Percentiles rank a stretch among this genome's conserved stretches.
phyloP scores from a whole-genome alignment of 2,329 filamentous ascomycete species.

The Knufia petricola region DNA sequence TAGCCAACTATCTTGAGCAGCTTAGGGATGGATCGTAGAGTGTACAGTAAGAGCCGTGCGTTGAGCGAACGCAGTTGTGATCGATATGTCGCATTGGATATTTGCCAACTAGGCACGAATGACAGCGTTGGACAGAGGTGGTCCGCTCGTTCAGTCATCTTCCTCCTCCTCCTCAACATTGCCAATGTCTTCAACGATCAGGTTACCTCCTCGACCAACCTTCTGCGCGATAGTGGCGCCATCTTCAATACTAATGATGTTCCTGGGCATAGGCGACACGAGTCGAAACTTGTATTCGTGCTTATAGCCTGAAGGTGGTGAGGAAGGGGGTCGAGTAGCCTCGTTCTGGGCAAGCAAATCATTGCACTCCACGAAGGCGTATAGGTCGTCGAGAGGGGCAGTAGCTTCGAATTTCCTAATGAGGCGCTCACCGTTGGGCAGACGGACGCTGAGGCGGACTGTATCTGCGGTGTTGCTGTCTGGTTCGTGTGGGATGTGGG shows the following conservation, averaged over 20 bases:
- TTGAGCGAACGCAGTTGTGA: no score
- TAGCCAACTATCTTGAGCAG: no score
- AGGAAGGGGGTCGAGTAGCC: conserved; percentile 28
- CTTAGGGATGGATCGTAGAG: no score
- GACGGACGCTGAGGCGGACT: conserved; percentile 58
- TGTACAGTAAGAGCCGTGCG: no score
- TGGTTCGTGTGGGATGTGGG: conserved; percentile 60
- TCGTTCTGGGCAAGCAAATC: conserved; percentile 43
- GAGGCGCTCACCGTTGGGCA: conserved; percentile 61
- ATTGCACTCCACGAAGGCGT: conserved; percentile 92
- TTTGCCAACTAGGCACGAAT: no score
- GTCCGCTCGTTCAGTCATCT: conserved; percentile 7
- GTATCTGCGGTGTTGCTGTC: conserved; percentile 52
- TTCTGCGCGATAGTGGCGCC: conserved; percentile 59
- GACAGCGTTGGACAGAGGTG: no score
- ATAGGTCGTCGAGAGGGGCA: conserved; percentile 76
- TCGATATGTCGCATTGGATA: no score
- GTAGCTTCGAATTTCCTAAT: conserved; percentile 62
- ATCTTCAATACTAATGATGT: conserved; percentile 62
- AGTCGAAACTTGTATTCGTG: conserved; percentile 81
- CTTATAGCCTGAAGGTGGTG: conserved; percentile 57
- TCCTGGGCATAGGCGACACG: conserved; percentile 72
- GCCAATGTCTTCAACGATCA: conserved; percentile 69
- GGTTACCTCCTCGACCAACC: conserved; percentile 75
- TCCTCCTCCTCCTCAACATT: conserved; percentile 45